A percentile compares a stretch with the other conserved stretches of the same genome.
Conservation (phyloP, 2,329 filamentous ascomycete species). For the Lachnum nothofagi region DNA sequence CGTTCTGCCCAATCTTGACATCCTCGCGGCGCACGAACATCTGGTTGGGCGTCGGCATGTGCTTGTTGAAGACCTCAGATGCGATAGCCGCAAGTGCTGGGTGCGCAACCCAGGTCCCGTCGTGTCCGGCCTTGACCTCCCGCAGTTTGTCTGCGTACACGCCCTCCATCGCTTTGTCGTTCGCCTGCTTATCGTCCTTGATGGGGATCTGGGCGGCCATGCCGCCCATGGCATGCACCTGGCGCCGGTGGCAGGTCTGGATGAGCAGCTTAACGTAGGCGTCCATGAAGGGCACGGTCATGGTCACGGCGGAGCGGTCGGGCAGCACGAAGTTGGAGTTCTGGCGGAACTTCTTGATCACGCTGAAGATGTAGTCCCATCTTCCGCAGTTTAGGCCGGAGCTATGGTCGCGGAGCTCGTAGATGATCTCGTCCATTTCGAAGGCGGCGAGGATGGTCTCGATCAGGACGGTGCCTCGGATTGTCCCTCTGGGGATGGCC, state of each 20-base stretch:
- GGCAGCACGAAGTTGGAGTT: constrained; percentile 90
- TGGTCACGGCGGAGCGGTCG: constrained; percentile 84
- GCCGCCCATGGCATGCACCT: constrained; percentile 97
- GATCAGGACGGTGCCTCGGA: constrained; percentile 91
- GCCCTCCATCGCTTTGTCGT: constrained; percentile 88
- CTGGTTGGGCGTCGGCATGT: constrained; percentile 99
- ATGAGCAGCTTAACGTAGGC: constrained; percentile 95
- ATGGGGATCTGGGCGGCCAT: constrained; percentile 99
- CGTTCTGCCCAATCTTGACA: constrained; percentile 77
- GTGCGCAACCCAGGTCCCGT: constrained; percentile 95
- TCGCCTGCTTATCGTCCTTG: constrained; percentile 86
- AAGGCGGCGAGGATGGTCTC: constrained; percentile 97
- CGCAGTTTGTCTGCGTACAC: constrained; percentile 94
- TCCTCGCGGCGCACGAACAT: constrained; percentile 87
- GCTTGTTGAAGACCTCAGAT: constrained; percentile 88
- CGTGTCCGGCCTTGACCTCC: constrained; percentile 90
- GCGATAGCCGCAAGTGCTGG: constrained; percentile 86
- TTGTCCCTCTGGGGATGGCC: constrained; percentile 82
- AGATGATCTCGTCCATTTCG: constrained; percentile 99
- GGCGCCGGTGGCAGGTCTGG: constrained; percentile 93
- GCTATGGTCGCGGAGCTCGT: constrained; percentile 94
- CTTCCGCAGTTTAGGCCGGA: constrained; percentile 95
- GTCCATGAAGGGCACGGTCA: constrained; percentile 98
- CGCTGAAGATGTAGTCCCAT: constrained; percentile 99
- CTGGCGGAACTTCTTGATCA: constrained; percentile 98